Evolutionary conservation across 2,329 filamentous ascomycete genomes (phyloP).

Genomic region (Emergomyces africanus): DNA sequence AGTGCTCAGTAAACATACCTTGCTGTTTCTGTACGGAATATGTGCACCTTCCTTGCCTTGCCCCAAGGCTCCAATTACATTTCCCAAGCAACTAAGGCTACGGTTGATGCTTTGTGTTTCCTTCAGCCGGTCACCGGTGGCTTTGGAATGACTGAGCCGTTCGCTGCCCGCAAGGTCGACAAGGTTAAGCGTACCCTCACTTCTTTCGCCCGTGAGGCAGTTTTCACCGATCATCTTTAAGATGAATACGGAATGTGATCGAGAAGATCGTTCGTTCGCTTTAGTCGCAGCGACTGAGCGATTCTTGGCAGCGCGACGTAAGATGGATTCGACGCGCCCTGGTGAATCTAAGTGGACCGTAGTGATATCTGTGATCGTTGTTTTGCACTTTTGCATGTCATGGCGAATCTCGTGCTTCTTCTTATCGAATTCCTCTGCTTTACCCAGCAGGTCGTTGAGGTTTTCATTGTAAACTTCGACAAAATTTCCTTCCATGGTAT

Average conservation of each 20-base stretch:
- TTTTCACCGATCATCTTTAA: constrained; percentile 58
- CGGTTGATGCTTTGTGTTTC: constrained; percentile 98
- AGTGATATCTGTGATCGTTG: constrained; percentile 66
- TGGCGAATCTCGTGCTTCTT: constrained; percentile 85
- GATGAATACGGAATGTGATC: constrained; percentile 94
- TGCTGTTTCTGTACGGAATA: constrained; percentile 90
- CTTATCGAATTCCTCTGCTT: constrained; percentile 57
- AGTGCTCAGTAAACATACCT: constrained; percentile 39
- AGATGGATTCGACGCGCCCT: constrained; percentile 63
- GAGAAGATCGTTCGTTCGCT: constrained; percentile 85
- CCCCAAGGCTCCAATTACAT: constrained; percentile 89
- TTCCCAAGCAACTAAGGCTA: constrained; percentile 78
- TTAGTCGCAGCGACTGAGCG: constrained; percentile 93
- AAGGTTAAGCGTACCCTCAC: constrained; percentile 86
- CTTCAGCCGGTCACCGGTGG: constrained; percentile 73
- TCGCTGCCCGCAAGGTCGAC: constrained; percentile 94
- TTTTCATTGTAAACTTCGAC: constrained; percentile 98
- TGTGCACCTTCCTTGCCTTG: constrained; percentile 64
- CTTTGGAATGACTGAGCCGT: constrained; percentile 72
- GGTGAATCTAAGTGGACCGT: constrained; percentile 67
- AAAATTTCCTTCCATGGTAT: constrained; percentile 89
- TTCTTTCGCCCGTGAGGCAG: constrained; percentile 62
- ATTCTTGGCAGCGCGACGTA: constrained; percentile 70
- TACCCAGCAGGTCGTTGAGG: constrained; percentile 74
- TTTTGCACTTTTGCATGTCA: constrained; percentile 69